Evolutionary conservation across 305 asterid genomes (phyloP).

Genomic region (Fraxinus baroniana): DNA sequence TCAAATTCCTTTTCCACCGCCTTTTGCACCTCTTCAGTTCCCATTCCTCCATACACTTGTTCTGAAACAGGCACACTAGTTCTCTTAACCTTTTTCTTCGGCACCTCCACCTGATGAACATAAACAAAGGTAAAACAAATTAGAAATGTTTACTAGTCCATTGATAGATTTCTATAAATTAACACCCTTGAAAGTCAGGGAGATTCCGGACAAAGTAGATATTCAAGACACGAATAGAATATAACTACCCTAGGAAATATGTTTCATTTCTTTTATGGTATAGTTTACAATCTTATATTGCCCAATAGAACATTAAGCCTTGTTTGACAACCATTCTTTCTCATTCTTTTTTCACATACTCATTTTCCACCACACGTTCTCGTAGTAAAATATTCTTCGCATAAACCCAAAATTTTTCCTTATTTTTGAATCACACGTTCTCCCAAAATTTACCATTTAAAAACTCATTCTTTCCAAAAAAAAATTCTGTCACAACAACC

Average conservation of each 20-base stretch:
- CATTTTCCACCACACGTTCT: background rate
- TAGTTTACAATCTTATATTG: background rate
- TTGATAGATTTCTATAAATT: background rate
- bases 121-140: constrained; percentile 2
- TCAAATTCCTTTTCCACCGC: constrained; percentile 88
- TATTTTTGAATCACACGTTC: background rate
- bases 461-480: background rate
- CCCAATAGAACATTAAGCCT: background rate
- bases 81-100: constrained; percentile 87
- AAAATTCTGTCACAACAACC: background rate
- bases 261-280: background rate
- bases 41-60: constrained; percentile 66
- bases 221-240: background rate
- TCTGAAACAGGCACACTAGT: constrained; percentile 71
- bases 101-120: constrained; percentile 62
- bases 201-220: background rate
- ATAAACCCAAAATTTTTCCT: no score
- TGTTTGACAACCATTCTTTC: background rate
- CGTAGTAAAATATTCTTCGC: background rate
- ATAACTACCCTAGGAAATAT: background rate
- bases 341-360: background rate
- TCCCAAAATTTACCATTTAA: background rate
- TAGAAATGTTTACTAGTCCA: background rate
- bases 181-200: background rate
- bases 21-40: constrained; percentile 68